phyloP scores from a whole-genome alignment of 2,329 filamentous ascomycete species.

The Cladosporium sp. region DNA sequence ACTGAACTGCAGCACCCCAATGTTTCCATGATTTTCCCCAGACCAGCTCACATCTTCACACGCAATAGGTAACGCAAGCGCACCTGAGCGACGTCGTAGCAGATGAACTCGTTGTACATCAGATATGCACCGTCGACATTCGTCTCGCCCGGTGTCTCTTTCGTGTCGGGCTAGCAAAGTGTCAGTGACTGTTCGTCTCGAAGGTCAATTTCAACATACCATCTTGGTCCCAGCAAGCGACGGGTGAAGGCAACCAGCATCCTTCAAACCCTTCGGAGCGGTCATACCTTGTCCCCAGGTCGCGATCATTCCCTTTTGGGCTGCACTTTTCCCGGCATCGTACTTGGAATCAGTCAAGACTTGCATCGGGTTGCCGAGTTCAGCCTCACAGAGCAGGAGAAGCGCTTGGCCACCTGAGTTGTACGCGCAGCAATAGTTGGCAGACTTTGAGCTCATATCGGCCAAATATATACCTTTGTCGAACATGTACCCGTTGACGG shows the following conservation, averaged over 20 bases:
- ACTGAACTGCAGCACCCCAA: not conserved
- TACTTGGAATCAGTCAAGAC: slow-evolving; percentile 57
- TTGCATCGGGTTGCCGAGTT: slow-evolving; percentile 72
- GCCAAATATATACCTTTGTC: slow-evolving; percentile 86
- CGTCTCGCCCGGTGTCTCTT: slow-evolving; percentile 14
- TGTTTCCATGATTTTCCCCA: not conserved
- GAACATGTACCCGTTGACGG: slow-evolving; percentile 65
- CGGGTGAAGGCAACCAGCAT: slow-evolving; percentile 63
- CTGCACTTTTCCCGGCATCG: slow-evolving; percentile 60
- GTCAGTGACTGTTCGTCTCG: not conserved
- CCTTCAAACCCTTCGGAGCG: slow-evolving; percentile 69
- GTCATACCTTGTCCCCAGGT: slow-evolving; percentile 67
- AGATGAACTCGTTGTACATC: slow-evolving; percentile 70
- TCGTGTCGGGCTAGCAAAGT: slow-evolving; percentile 22
- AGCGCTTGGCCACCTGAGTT: slow-evolving; percentile 67
- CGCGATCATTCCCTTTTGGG: slow-evolving; percentile 55
- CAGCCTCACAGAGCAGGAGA: slow-evolving; percentile 77
- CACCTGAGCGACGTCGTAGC: slow-evolving; percentile 66
- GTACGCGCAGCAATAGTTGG: slow-evolving; percentile 65
- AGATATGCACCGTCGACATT: slow-evolving; percentile 42
- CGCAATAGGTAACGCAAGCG: slow-evolving; percentile 66
- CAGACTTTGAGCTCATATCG: slow-evolving; percentile 79
- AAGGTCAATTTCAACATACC: slow-evolving; percentile 42
- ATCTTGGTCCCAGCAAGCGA: slow-evolving; percentile 66
- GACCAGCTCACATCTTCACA: slow-evolving; percentile 41